Evolutionary conservation across 306 rosid genomes (phyloP).

Genomic region (Cucurbita ficifolia): DNA sequence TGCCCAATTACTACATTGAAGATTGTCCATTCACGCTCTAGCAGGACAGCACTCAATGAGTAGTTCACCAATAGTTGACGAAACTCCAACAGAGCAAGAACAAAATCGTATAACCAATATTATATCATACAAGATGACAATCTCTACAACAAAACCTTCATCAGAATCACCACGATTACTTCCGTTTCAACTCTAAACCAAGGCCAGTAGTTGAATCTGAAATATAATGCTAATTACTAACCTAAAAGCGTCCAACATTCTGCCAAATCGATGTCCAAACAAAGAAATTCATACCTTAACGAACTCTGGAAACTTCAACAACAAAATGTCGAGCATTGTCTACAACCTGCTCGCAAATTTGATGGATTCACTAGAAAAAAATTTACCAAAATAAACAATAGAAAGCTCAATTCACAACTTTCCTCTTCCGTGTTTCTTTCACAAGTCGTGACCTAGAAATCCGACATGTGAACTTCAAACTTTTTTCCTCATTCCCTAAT

Average conservation of each 20-base stretch:
- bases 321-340: neutral
- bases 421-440: neutral
- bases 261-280: neutral
- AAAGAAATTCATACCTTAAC: neutral
- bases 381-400: neutral
- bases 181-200: neutral
- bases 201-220: neutral
- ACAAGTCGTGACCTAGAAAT: constrained; percentile 1
- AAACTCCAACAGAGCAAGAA: neutral
- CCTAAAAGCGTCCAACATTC: neutral
- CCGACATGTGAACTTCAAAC: neutral
- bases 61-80: neutral
- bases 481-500: neutral
- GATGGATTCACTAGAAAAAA: neutral
- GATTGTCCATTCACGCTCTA: neutral
- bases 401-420: neutral
- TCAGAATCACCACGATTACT: neutral
- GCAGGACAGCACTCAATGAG: neutral
- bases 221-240: neutral
- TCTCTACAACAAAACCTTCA: neutral
- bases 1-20: neutral
- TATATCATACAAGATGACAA: neutral
- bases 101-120: neutral
- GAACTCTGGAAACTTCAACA: neutral
- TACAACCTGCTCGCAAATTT: neutral